Base-by-base conservation (phyloP, 176 grass and related monocot species). In the Luzula sylvatica region DNA sequence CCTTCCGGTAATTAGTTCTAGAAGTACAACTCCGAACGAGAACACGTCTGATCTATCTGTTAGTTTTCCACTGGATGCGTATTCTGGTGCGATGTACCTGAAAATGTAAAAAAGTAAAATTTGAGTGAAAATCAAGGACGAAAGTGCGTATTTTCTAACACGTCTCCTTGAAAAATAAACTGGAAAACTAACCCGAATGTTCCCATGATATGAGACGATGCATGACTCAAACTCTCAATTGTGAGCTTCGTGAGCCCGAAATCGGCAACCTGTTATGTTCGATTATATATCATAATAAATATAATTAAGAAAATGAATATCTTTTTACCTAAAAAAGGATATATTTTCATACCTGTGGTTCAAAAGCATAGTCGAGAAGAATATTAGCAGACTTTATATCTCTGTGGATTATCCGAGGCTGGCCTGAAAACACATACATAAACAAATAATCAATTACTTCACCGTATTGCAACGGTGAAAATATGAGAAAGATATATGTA, bases 301-400 rank as follows among this genome's bases (percentile, higher is more conserved):
- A 7, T 28, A 28, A 20, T 49, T 5, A 28, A 16, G 16, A 23
- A 26, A 15, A 65, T 47, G 23, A 4, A 56, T 23, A 56, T 28
- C 6, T 56, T n/a, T 35, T 27, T 7, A 35, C 3, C 9, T 1
- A 35, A 35, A 35, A 4, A 35, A 35, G 30, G 30, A 0, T 7
- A 35, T 35, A 35, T 21, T 59, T 19, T 13, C 38, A 5, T 61
- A 67, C 88, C 88, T 94, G 88, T 65, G 88, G 75, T 50, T 94
- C 83, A 42, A 87, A 94, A 8, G 78, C 70, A 61, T 80, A 82
- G 46, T 94, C 88, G 7, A 94, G 28, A 46, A 94, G 75, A 68
- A 94, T 94, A 23, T 94, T 94, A 7, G 88, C 75, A 6, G 79
- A 78, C 61, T 87, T 94, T 72, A 87, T 94, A 59, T 94, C 88